Base-by-base conservation (phyloP, 257 asterid genomes). In the Solanum paucissectum region DNA sequence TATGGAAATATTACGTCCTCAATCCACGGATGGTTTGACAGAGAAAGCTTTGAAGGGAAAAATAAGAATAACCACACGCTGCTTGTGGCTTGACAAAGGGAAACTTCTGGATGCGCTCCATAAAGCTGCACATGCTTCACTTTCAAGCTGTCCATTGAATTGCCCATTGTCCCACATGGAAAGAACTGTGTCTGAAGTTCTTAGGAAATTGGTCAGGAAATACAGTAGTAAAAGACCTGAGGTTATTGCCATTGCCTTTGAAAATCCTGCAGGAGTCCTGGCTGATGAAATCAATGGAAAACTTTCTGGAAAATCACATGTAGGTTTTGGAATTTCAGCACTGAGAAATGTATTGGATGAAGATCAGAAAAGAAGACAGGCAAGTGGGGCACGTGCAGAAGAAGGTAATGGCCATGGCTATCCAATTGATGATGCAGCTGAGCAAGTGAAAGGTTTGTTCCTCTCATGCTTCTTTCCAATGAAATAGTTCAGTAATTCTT, bases 51-150 rank as follows among this genome's bases (percentile, higher is more conserved):
- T 97, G 81, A 96, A 96, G 89, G 99, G 99, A 87, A 97, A 96
- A 92, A 97, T 97, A 87, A 92, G 97, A 93, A 97, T 97, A 42
- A 97, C 99, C 0, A 97, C 99, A 32, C 97, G 99, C 60, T 97
- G 99, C 94, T 91, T 96, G 92, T 97, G 99, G 99, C 97, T 96
- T 84, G 99, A 97, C 91, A 96, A 93, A 93, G 99, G 99, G 42
- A 97, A 95, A 90, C 98, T 97, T 90, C 91, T 97, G 89, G 99
- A 97, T 92, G 98, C 98, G 3, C 98, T 97, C 77, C 99, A 97
- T 90, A 94, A 94, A 91, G 98, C 98, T 88, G 98, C 98, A 58
- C 99, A 97, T 92, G 98, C 98, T 91, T 93, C 99, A 76, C 90
- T 97, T 77, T 94, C 97, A 32, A 96, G 99, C 92, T 97, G 99